Base-by-base conservation (phyloP, 108 stramenopile genomes). In the Cylindrotheca closterium region DNA sequence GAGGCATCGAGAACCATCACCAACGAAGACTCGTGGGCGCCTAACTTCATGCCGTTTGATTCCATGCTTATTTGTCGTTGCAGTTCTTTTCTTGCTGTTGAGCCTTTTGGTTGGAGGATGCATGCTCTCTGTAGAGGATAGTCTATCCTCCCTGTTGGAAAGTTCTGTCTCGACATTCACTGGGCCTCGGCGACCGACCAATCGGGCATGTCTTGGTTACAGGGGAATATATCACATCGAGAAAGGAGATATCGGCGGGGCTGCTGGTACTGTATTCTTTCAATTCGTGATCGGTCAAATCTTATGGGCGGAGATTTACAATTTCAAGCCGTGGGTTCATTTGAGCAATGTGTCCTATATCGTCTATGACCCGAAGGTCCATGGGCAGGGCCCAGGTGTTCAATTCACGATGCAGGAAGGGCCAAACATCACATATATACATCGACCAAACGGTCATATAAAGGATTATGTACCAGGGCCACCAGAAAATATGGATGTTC, bases 281-380 rank as follows among this genome's bases (percentile, higher is more conserved):
- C 82, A 83, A 45, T 79, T 76, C 56, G 77, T 83, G 2, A 59
- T 83, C 51, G 78, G 75, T 33, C 77, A 76, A 47, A 27, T 79
- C 30, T 59, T 79, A 12, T 83, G 73, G 63, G 82, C 82, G 17
- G 78, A 83, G 31, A 49, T 55, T 34, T 51, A 83, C 67, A 83
- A 83, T 47, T 64, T 79, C 65, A 76, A 77, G 45, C 82, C 82
- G 1, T 83, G 82, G 82, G 75, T 83, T 0, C 55, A 68, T 34
- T 37, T 82, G 8, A 78, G 78, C 56, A 71, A 74, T 48, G 59
- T 77, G 12, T 68, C 66, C 52, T 49, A 75, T 30, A 51, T 73
- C 21, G 49, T 81, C 15, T 81, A 65, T 30, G 81, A 82, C 57
- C 71, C 67, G 7, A 25, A 32, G 28, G 74, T 70, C 17, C 63